Evolutionary conservation across 1,284 basidiomycete species (phyloP), one percentile per base, ranked within the genome.

Genomic region (Rhodotorula sp.): DNA sequence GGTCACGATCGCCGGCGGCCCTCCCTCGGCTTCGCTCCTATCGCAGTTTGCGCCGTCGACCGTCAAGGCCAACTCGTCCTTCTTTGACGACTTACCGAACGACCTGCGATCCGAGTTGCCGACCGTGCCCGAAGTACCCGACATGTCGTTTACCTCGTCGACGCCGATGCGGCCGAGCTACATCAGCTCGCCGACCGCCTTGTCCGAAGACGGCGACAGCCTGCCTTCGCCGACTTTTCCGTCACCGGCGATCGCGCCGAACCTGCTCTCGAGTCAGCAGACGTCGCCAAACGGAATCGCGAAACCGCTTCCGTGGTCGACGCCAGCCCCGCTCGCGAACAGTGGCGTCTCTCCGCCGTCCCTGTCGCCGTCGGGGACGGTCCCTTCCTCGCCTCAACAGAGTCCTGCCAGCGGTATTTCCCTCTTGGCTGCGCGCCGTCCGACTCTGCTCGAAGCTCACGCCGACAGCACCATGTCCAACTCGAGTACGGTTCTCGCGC

Each of bases 181-280:
- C 58, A 62, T 65, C 63, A 62, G 67, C 28, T 72, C 67, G 23
- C 70, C 67, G 14, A 65, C 67, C 18, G 60, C 65, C 14, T 50
- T 70, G 16, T 67, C 64, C 48, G 64, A 66, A 47, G 74, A 76
- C 61, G 72, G 71, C 61, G 74, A 76, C 31, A 58, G 60, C 6
- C 64, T 76, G 12, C 74, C 74, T 2, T 72, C 70, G 14, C 74
- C 74, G 6, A 70, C 74, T 3, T 76, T 76, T 45, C 69, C 72
- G 5, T 73, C 74, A 3, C 66, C 68, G 18, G 59, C 54, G 64
- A 52, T 23, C 64, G 65, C 58, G 62, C 66, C 47, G 38, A 56
- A 28, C 34, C 56, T 55, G 6, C 18, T 57, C 43, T 50, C 56
- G 23, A 56, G 54, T 26, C 23, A 56, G 18, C 55, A 48, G 16